phyloP scores from a whole-genome alignment of 495 filamentous ascomycete genomes.

The Coniosporium apollinis region DNA sequence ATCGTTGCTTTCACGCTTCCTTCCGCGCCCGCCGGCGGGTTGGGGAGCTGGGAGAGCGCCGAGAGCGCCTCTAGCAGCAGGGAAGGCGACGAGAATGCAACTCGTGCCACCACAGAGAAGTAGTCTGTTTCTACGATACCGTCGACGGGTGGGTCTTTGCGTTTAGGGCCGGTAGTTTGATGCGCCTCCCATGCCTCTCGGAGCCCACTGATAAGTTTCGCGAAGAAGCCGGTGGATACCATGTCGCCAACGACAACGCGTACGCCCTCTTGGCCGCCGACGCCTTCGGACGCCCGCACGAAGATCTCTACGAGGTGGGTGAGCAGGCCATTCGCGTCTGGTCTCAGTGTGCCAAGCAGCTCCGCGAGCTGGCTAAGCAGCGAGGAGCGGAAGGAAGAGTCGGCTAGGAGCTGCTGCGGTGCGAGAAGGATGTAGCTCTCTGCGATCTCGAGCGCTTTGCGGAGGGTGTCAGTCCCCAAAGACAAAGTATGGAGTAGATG shows the following conservation, averaged over 20 bases:
- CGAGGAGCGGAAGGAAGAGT: slow-evolving; percentile 36
- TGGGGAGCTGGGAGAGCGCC: slow-evolving; percentile 10
- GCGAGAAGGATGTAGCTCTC: slow-evolving; percentile 70
- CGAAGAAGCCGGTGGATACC: slow-evolving; percentile 47
- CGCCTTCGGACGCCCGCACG: slow-evolving; percentile 46
- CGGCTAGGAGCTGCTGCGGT: slow-evolving; percentile 54
- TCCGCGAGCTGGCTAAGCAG: slow-evolving; percentile 40
- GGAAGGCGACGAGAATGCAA: slow-evolving; percentile 50
- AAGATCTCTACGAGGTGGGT: slow-evolving; percentile 52
- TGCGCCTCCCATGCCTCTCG: slow-evolving; percentile 53
- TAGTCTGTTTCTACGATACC: slow-evolving; percentile 65
- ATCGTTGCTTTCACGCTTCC: slow-evolving; percentile 34
- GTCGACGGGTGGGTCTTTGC: slow-evolving; percentile 42
- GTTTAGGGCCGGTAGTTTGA: slow-evolving; percentile 61
- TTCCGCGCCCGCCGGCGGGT: slow-evolving; percentile 15
- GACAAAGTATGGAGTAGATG: slow-evolving; percentile 56
- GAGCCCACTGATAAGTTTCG: slow-evolving; percentile 51
- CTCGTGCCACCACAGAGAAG: slow-evolving; percentile 62
- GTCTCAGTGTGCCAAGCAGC: slow-evolving; percentile 41
- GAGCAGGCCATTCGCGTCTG: slow-evolving; percentile 48
- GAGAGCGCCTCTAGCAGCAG: slow-evolving; percentile 44
- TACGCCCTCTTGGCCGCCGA: slow-evolving; percentile 52
- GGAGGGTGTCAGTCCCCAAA: slow-evolving; percentile 49
- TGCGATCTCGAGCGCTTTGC: slow-evolving; percentile 51
- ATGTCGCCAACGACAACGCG: slow-evolving; percentile 46